Base-by-base conservation (phyloP, 164 flowering plant genomes). In the Macadamia tetraphylla region DNA sequence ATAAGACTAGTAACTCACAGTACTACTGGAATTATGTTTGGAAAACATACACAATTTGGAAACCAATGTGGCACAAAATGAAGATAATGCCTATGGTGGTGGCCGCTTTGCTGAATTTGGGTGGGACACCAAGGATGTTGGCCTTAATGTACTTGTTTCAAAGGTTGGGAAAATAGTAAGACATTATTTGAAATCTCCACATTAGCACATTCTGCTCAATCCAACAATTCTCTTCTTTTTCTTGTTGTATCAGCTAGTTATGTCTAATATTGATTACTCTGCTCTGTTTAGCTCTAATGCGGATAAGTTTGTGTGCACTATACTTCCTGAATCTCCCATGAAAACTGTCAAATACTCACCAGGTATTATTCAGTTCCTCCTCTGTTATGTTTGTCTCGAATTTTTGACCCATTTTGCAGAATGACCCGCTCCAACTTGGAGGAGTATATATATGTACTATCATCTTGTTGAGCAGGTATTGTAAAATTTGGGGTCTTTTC, bases 311-410 rank as follows among this genome's bases (percentile, higher is more conserved):
- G 75, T 79, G 13, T 83, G 89, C 15, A 32, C 77, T 35, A 23
- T 83, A 14, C 61, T 85, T 43, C 87, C 89, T n/a, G 87, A 85
- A 70, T 86, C 90, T 23, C 87, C 89, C 0, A 70, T 82, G 4
- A 69, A 40, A 73, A 71, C 73, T 0, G 83, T 84, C n/a, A 30
- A 68, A 3, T 88, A 79, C 67, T 80, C 89, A 14, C 81, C 77
- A 69, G 87, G 89, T 83, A 35, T 35, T 35, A 35, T 35, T 35
- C 23, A 23, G 23, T 23, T 23, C 23, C 23, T 23, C 23, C 23
- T 23, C 23, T 23, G 23, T 23, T 23, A 23, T 23, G 23, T 23
- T 23, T 23, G 23, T 23, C 23, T 23, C 23, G 23, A 23, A 23
- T 23, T 23, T 0, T 23, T 23, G 23, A 23, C 23, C 23, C 23